These are phyloP conservation scores for Trichosanthes truncata DNA, from an alignment of 306 rosid genomes.

Conservation along the genomic window DNA sequence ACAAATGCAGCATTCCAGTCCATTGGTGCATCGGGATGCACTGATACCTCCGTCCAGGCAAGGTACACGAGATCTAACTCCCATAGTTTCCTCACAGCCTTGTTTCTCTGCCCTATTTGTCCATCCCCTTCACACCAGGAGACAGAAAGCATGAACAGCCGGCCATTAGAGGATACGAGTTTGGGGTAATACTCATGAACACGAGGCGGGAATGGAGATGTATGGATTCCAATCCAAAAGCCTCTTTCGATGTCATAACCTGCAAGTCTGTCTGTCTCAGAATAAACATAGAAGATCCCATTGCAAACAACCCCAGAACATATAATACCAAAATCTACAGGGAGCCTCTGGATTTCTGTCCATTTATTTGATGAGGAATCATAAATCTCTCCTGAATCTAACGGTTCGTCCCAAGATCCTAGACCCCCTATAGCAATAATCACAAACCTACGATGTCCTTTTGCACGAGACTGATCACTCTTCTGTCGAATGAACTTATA, in stretches of 20 bases:
- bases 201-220: conserved; percentile 59
- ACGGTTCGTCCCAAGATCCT: conserved; percentile 96
- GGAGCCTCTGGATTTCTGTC: conserved; percentile 77
- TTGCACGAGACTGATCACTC: conserved; percentile 56
- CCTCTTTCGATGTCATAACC: conserved; percentile 79
- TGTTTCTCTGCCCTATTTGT: conserved; percentile 82
- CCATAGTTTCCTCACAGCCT: conserved; percentile 94
- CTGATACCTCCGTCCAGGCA: conserved; percentile 74
- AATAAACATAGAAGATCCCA: conserved; percentile 78
- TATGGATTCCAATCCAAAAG: conserved; percentile 71
- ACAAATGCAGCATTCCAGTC: conserved; percentile 94
- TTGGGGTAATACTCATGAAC: conserved; percentile 88
- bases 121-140: conserved; percentile 99
- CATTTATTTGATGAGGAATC: conserved; percentile 81
- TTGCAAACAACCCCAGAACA: conserved; percentile 85
- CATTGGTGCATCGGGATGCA: conserved; percentile 99
- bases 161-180: conserved; percentile 63
- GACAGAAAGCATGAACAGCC: conserved; percentile 74
- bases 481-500: conserved; percentile 56
- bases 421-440: conserved; percentile 83
- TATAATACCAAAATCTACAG: conserved; percentile 65
- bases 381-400: conserved; percentile 89
- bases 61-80: conserved; percentile 81
- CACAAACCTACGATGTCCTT: conserved; percentile 54
- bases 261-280: conserved; percentile 84